Percentiles rank a stretch among this genome's conserved stretches.
These are phyloP conservation scores for Lagenaria siceraria DNA, from an alignment of 306 rosid genomes.

Conservation along the genomic window DNA sequence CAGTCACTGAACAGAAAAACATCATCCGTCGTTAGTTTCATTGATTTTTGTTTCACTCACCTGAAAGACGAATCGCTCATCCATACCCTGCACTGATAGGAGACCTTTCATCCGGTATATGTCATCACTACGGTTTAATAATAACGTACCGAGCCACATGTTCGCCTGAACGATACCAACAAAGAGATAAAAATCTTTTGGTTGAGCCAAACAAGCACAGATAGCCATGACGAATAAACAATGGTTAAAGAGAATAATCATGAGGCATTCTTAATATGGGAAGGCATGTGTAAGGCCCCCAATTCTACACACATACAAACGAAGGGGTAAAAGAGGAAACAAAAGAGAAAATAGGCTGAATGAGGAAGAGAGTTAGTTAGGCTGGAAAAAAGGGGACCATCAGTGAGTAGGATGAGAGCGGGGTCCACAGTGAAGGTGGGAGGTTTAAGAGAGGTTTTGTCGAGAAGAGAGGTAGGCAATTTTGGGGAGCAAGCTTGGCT, in stretches of 20 bases:
- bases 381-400: too few relatives aligned
- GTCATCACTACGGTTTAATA: constrained; percentile 80
- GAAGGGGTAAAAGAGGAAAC: too few relatives aligned
- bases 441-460: too few relatives aligned
- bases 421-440: too few relatives aligned
- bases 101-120: constrained; percentile 96
- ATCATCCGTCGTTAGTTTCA: background rate
- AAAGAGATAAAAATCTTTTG: background rate
- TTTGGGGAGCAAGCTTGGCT: too few relatives aligned
- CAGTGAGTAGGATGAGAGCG: too few relatives aligned
- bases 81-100: constrained; percentile 76
- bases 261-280: background rate
- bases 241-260: background rate
- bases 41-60: constrained; percentile 21
- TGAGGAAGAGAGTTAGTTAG: too few relatives aligned
- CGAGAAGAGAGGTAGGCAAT: too few relatives aligned
- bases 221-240: background rate
- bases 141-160: constrained; percentile 81
- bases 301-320: too few relatives aligned
- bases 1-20: background rate
- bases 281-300: background rate
- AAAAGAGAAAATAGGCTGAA: too few relatives aligned
- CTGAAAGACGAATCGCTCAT: constrained; percentile 97
- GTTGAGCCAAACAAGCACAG: background rate
- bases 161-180: constrained; percentile 48